phyloP scores from a whole-genome alignment of 2,329 filamentous ascomycete species.

The Sarocladiaceae sp. region DNA sequence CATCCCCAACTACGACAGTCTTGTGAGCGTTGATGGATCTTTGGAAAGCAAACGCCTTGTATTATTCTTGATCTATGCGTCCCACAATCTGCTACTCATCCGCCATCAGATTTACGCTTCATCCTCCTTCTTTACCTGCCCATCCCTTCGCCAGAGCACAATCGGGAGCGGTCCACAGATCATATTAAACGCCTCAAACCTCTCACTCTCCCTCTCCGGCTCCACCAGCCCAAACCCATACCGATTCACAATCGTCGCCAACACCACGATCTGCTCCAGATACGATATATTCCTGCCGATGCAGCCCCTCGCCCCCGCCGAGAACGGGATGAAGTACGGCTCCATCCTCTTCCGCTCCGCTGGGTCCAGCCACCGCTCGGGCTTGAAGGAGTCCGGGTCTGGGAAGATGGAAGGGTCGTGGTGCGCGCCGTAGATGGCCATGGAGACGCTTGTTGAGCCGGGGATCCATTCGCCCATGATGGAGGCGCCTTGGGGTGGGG shows the following conservation, averaged over 20 bases:
- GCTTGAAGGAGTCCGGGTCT: slow-evolving; percentile 25
- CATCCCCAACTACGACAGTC: no score
- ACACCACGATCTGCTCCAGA: slow-evolving; percentile 38
- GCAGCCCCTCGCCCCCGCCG: slow-evolving; percentile 35
- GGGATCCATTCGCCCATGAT: slow-evolving; percentile 22
- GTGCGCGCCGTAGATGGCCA: slow-evolving; percentile 26
- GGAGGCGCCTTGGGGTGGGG: slow-evolving; percentile 19
- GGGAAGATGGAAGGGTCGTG: slow-evolving; percentile 28
- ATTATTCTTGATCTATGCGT: no score
- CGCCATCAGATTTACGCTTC: no score
- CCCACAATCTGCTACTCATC: no score
- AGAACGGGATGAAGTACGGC: slow-evolving; percentile 30
- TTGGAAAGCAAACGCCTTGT: no score
- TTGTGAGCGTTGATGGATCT: no score
- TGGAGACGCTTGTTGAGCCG: slow-evolving; percentile 25
- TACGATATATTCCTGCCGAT: slow-evolving; percentile 34
- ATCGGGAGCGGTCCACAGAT: no score
- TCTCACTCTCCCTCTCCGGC: no score
- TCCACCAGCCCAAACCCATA: no score
- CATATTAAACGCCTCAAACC: no score
- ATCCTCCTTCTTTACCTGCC: no score
- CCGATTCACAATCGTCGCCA: slow-evolving; percentile 35
- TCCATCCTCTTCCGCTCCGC: slow-evolving; percentile 22
- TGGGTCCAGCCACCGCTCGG: slow-evolving; percentile 30
- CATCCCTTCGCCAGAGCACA: no score